Conservation (phyloP, 208 protist genomes). For the Wallacemonas sp. region DNA sequence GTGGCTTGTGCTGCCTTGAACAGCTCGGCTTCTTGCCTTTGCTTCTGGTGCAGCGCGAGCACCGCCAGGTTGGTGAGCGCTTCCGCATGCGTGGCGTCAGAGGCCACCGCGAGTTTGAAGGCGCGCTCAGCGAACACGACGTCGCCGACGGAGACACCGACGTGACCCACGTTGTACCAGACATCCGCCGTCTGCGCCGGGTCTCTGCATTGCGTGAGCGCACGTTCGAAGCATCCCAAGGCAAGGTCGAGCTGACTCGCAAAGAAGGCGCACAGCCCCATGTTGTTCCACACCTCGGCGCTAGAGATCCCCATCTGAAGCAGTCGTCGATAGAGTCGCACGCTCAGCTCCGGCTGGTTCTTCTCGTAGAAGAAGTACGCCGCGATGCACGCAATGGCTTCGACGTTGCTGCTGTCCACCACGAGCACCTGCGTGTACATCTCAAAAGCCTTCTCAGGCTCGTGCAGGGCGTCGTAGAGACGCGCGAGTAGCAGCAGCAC, state of each 20-base stretch:
- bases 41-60: constrained; percentile 58
- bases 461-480: constrained; percentile 90
- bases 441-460: constrained; percentile 71
- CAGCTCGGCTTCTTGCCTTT: constrained; percentile 10
- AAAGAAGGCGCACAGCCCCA: constrained; percentile 95
- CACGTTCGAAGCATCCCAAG: constrained; percentile 91
- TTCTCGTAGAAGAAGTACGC: constrained; percentile 93
- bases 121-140: constrained; percentile 87
- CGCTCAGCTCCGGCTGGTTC: constrained; percentile 92
- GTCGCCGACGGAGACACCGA: constrained; percentile 93
- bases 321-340: constrained; percentile 93
- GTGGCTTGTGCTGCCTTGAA: constrained; percentile 13
- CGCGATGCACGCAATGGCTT: constrained; percentile 94
- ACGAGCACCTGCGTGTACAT: constrained; percentile 83
- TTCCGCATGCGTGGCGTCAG: constrained; percentile 91
- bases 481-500: constrained; percentile 87
- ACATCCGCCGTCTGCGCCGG: constrained; percentile 80
- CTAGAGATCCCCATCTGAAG: constrained; percentile 94
- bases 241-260: constrained; percentile 93
- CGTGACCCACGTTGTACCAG: constrained; percentile 96
- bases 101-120: constrained; percentile 87
- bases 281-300: constrained; percentile 95
- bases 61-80: constrained; percentile 95
- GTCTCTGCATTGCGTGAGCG: constrained; percentile 66
- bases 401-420: constrained; percentile 91